phyloP scores from a whole-genome alignment of 441 rosid species.

The Raphanus hybrid region DNA sequence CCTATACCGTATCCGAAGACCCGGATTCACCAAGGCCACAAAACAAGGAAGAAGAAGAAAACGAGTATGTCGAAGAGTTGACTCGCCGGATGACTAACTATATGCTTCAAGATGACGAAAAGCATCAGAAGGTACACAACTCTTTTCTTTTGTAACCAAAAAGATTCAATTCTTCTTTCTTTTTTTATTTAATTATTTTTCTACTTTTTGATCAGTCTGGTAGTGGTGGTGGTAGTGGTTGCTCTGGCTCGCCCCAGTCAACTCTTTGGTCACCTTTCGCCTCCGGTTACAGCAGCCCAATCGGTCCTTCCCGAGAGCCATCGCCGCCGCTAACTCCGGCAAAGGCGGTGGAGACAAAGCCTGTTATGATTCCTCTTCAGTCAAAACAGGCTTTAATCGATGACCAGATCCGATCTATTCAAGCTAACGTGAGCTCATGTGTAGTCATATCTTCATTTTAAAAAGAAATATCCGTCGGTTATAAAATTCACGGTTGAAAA shows the following conservation, averaged over 20 bases:
- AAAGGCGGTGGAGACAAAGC: constrained; percentile 38
- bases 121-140: constrained; percentile 44
- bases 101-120: constrained; percentile 80
- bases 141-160: constrained; percentile 9
- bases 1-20: constrained; percentile 15
- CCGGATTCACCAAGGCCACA: constrained; percentile 28
- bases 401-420: constrained; percentile 61
- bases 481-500: constrained; percentile 30
- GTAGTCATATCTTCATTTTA: too few relatives aligned
- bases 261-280: constrained; percentile 55
- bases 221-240: constrained; percentile 28
- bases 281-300: constrained; percentile 44
- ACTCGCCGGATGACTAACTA: constrained; percentile 81
- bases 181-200: neutral
- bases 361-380: constrained; percentile 38
- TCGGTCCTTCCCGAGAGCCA: constrained; percentile 44
- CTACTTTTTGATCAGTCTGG: constrained; percentile 35
- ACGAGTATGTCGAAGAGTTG: constrained; percentile 59
- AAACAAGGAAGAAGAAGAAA: constrained; percentile 53
- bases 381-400: constrained; percentile 64
- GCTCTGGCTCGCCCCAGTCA: constrained; percentile 56
- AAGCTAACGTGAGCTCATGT: constrained; percentile 49
- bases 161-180: neutral
- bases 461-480: neutral
- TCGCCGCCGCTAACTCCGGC: constrained; percentile 46